A percentile compares a stretch with the other conserved stretches of the same genome.
These are phyloP conservation scores for Podospora pseudopauciseta DNA, from an alignment of 495 filamentous ascomycete genomes.

Conservation along the genomic window DNA sequence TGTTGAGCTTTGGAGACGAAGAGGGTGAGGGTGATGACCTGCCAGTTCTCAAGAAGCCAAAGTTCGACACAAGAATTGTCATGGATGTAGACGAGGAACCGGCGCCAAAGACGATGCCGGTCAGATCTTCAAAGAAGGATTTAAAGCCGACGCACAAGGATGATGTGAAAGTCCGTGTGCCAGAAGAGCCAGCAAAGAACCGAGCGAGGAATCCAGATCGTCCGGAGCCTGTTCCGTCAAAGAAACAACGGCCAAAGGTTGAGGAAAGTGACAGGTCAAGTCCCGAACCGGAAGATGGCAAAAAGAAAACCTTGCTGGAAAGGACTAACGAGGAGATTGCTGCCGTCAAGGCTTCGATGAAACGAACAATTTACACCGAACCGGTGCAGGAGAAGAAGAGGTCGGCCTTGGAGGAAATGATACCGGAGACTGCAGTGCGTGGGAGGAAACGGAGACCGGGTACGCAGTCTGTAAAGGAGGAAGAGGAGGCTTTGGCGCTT, in stretches of 20 bases:
- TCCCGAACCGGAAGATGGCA: conserved; percentile 46
- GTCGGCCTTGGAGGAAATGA: conserved; percentile 74
- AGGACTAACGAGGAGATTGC: conserved; percentile 89
- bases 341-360: conserved; percentile 87
- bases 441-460: conserved; percentile 75
- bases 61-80: conserved; percentile 85
- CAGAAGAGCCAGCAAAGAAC: conserved; percentile 16
- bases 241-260: conserved; percentile 20
- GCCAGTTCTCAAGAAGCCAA: conserved; percentile 74
- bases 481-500: conserved; percentile 60
- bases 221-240: conserved; percentile 21
- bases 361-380: conserved; percentile 61
- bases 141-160: conserved; percentile 21
- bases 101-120: conserved; percentile 23
- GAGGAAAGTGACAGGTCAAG: conserved; percentile 35
- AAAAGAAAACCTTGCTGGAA: conserved; percentile 46
- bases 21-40: conserved; percentile 66
- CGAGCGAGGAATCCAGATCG: conserved; percentile 27
- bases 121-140: conserved; percentile 32
- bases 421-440: conserved; percentile 73
- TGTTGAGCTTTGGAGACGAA: conserved; percentile 88
- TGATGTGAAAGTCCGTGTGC: conserved; percentile 32
- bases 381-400: conserved; percentile 57
- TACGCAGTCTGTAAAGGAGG: conserved; percentile 42
- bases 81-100: conserved; percentile 49